These are phyloP conservation scores for Metschnikowia cerradonensis DNA, from an alignment of 805 yeast species.

Conservation along the genomic window DNA sequence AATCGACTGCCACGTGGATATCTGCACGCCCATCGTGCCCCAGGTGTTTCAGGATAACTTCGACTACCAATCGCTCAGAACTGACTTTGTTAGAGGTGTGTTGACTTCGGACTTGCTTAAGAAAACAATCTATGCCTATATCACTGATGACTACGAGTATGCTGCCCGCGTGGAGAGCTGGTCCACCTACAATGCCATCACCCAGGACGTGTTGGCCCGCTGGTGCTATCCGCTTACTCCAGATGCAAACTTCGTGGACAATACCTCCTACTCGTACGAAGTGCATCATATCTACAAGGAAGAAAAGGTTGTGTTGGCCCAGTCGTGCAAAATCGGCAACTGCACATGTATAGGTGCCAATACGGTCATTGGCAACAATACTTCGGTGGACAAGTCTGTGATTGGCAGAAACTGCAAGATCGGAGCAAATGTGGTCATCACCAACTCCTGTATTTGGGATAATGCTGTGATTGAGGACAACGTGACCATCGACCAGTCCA, in stretches of 20 bases:
- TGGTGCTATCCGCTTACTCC: slow-evolving; percentile 93
- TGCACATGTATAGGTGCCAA: slow-evolving; percentile 79
- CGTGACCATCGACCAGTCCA: slow-evolving; percentile 53
- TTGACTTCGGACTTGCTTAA: slow-evolving; percentile 85
- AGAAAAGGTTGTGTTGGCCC: slow-evolving; percentile 82
- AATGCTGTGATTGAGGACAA: slow-evolving; percentile 69
- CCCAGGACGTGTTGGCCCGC: slow-evolving; percentile 85
- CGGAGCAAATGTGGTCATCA: slow-evolving; percentile 70
- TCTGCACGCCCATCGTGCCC: slow-evolving; percentile 91
- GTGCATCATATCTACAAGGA: slow-evolving; percentile 88
- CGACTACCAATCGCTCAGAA: slow-evolving; percentile 83
- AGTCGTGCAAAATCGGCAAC: slow-evolving; percentile 80
- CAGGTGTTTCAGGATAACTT: slow-evolving; percentile 94
- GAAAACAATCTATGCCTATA: slow-evolving; percentile 85
- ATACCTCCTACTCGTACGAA: slow-evolving; percentile 72
- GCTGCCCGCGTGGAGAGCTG: slow-evolving; percentile 95
- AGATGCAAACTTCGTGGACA: slow-evolving; percentile 68
- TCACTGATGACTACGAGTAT: slow-evolving; percentile 68
- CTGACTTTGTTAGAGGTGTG: slow-evolving; percentile 88
- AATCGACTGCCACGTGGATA: slow-evolving; percentile 94
- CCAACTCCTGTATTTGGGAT: slow-evolving; percentile 85
- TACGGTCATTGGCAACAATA: slow-evolving; percentile 71
- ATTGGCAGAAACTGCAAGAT: slow-evolving; percentile 84
- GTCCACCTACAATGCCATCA: slow-evolving; percentile 87
- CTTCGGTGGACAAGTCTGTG: slow-evolving; percentile 62